phyloP scores from a whole-genome alignment of 2,329 filamentous ascomycete species.

The Colletotrichum sp. region DNA sequence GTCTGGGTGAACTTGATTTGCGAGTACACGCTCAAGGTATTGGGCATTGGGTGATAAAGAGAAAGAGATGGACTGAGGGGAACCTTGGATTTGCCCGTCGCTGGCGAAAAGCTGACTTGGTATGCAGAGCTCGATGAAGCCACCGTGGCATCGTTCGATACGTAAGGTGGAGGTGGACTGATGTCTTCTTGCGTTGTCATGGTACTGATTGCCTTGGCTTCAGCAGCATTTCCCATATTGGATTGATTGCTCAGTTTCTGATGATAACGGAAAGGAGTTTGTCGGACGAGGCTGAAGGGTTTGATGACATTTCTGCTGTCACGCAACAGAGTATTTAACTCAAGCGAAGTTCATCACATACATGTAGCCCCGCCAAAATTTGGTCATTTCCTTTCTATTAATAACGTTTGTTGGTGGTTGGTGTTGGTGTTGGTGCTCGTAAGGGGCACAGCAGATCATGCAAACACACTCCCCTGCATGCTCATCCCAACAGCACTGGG shows the following conservation, averaged over 20 bases:
- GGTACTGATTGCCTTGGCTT: neutral
- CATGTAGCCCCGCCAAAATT: no score
- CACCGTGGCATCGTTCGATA: neutral
- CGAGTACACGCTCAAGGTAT: neutral
- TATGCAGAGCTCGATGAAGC: neutral
- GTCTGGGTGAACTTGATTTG: neutral
- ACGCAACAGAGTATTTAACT: neutral
- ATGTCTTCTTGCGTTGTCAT: neutral
- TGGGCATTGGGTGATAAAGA: neutral
- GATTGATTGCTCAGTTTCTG: rapidly evolving
- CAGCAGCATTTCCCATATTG: neutral
- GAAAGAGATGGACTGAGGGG: neutral
- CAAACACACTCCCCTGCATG: neutral
- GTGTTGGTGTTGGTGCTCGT: neutral
- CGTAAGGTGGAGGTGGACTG: neutral
- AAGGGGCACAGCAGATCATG: neutral
- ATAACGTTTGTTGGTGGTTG: neutral
- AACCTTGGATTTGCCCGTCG: neutral
- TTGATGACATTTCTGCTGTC: rapidly evolving
- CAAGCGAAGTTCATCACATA: no score
- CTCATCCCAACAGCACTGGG: neutral
- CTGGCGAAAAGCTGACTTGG: neutral
- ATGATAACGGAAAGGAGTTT: neutral
- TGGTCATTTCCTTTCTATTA: neutral
- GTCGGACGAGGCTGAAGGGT: neutral